phyloP scores from a whole-genome alignment of 1,139 yeast genomes.

The Magnusiomyces sp. region DNA sequence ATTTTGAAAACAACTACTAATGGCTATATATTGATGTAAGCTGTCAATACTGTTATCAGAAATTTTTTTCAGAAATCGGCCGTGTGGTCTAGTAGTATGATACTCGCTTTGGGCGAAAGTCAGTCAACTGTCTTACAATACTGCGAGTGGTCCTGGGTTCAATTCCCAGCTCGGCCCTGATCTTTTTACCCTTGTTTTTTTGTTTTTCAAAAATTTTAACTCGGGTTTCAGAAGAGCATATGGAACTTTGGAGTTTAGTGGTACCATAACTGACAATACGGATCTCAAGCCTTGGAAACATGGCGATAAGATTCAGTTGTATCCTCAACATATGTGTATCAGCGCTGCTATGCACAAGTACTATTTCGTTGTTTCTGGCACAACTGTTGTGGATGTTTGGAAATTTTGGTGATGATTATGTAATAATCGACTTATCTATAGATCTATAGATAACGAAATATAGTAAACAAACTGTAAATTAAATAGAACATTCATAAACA shows the following conservation, averaged over 20 bases:
- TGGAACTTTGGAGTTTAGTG: too few relatives aligned
- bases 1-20: too few relatives aligned
- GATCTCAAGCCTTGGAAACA: conserved; percentile 38
- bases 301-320: conserved; percentile 47
- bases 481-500: background rate
- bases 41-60: too few relatives aligned
- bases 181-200: too few relatives aligned
- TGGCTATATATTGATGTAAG: too few relatives aligned
- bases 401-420: conserved; percentile 41
- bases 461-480: background rate
- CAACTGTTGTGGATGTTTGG: conserved; percentile 49
- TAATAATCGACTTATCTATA: background rate
- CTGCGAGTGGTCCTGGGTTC: conserved; percentile 37
- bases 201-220: conserved; percentile 9
- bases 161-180: conserved; percentile 38
- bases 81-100: conserved; percentile 32
- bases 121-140: background rate
- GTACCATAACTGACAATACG: too few relatives aligned
- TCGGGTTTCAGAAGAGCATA: too few relatives aligned
- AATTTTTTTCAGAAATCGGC: conserved; percentile 18
- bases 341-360: conserved; percentile 57
- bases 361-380: conserved; percentile 47
- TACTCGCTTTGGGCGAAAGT: conserved; percentile 28
- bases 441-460: background rate
- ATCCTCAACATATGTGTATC: conserved; percentile 73